Evolutionary conservation across 2,329 filamentous ascomycete genomes (phyloP), one percentile per base, ranked within the genome.

Genomic region (Macroventuria anomochaeta): DNA sequence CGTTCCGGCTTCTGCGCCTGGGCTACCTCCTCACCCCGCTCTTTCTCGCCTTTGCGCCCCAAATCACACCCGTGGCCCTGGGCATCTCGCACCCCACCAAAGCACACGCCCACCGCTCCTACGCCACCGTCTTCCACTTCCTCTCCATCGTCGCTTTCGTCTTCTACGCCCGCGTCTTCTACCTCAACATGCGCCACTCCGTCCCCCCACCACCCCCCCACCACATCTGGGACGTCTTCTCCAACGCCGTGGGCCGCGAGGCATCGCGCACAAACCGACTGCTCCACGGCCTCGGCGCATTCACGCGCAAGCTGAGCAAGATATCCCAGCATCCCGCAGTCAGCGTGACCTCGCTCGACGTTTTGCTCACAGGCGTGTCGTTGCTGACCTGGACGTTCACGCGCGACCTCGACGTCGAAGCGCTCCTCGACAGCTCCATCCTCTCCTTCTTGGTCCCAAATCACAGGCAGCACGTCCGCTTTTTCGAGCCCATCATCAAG

Each of bases 381-480:
- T 68, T 86, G n/a, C 79, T 83, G 1, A 51, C 81, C 2, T 87
- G 85, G 84, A 79, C 81, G n/a, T 82, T 82, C 33, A 76, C 81
- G 1, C 76, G 83, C 26, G 78, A 80, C 18, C 73, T 82, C 3
- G 79, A 84, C 59, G 76, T 80, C 0, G 70, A 74, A n/a, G 75
- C 80, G 8, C 81, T 87, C 59, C 64, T 86, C 7, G 61, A 70
- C 18, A 69, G 62, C 53, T 73, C 67, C 37, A 46, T 70, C 23
- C 52, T 75, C 6, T 65, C 67, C 5, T 69, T 69, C 42, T 39
- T 72, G 2, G 55, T 63, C 13, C 55, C 61, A 4, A 59, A 60
- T 28, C 53, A 65, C 13, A 66, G 68, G 38, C 70, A 71, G 38
- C 70, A 72, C 39, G 21, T 53, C 32, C 44, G 40, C 28, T 49